These are phyloP conservation scores for Skeletonema tropicum DNA, from an alignment of 108 stramenopile genomes.

Conservation along the genomic window DNA sequence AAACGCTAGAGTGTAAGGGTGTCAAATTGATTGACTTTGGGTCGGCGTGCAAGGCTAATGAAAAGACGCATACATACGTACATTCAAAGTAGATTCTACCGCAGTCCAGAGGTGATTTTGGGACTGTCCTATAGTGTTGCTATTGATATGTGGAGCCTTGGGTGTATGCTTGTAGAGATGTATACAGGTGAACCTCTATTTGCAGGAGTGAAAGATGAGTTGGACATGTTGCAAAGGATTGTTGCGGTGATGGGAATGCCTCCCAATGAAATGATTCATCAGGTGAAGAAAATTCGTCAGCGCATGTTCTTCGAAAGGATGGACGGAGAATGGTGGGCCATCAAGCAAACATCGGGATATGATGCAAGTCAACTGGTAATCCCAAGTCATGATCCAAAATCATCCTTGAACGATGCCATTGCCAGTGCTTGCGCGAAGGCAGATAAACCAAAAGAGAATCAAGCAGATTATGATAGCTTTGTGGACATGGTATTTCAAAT, in stretches of 20 bases:
- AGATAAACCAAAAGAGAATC: slow-evolving; percentile 59
- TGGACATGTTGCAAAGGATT: slow-evolving; percentile 96
- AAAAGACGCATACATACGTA: slow-evolving; percentile 84
- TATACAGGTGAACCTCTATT: slow-evolving; percentile 98
- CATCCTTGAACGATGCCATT: slow-evolving; percentile 77
- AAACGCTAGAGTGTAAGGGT: slow-evolving; percentile 41
- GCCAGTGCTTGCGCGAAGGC: slow-evolving; percentile 67
- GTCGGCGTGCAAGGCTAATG: slow-evolving; percentile 9
- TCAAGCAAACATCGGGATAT: slow-evolving; percentile 53
- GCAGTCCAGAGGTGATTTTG: slow-evolving; percentile 98
- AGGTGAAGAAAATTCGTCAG: slow-evolving; percentile 73
- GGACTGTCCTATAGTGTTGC: slow-evolving; percentile 93
- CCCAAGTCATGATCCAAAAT: slow-evolving; percentile 70
- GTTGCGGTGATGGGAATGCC: slow-evolving; percentile 93
- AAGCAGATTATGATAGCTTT: slow-evolving; percentile 83
- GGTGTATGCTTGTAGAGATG: slow-evolving; percentile 99
- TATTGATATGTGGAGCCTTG: slow-evolving; percentile 99
- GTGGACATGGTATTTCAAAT: slow-evolving; percentile 91
- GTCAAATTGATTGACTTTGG: slow-evolving; percentile 68
- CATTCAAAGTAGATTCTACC: slow-evolving; percentile 99
- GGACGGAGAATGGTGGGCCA: slow-evolving; percentile 41
- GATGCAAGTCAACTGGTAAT: slow-evolving; percentile 35
- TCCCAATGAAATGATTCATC: slow-evolving; percentile 74
- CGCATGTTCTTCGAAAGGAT: slow-evolving; percentile 74
- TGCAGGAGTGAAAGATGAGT: slow-evolving; percentile 90